A percentile compares a stretch with the other conserved stretches of the same genome.
Conservation (phyloP, 148 eudicot genomes). For the Cornus suecica region DNA sequence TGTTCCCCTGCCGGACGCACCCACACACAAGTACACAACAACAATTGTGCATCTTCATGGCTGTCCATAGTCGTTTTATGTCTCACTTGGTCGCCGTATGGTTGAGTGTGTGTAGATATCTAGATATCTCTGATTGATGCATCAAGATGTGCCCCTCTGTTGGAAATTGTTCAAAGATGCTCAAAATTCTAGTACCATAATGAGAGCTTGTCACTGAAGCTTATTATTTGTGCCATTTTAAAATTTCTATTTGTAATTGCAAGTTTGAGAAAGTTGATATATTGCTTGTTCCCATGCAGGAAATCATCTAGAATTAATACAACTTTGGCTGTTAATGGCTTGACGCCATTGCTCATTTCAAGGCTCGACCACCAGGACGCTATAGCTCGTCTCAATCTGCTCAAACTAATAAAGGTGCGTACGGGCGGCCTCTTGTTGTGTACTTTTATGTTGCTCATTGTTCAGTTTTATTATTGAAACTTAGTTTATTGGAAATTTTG, state of each 20-base stretch:
- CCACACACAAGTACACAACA: too few relatives aligned
- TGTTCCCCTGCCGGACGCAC: too few relatives aligned
- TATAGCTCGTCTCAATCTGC: slow-evolving; percentile 93
- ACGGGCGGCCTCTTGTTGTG: not conserved
- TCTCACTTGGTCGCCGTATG: not conserved
- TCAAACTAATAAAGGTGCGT: slow-evolving; percentile 83
- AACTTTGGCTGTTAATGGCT: slow-evolving; percentile 88
- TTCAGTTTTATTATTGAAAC: not conserved
- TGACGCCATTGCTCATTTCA: slow-evolving; percentile 84
- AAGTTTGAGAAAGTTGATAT: not conserved
- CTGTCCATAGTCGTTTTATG: not conserved
- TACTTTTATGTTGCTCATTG: not conserved
- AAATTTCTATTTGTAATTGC: not conserved
- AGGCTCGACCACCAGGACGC: slow-evolving; percentile 99
- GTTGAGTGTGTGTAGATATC: not conserved
- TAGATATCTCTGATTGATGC: not conserved
- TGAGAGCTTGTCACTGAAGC: not conserved
- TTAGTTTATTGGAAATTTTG: not conserved
- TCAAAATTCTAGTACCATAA: not conserved
- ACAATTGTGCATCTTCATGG: not conserved
- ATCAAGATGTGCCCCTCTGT: not conserved
- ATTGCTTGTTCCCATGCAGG: slow-evolving; percentile 39
- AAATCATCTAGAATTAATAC: slow-evolving; percentile 94
- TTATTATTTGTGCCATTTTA: not conserved
- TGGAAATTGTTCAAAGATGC: not conserved